These are phyloP conservation scores for Cutaneotrichosporon sp. DNA, from an alignment of 1,284 basidiomycete species.

Conservation along the genomic window DNA sequence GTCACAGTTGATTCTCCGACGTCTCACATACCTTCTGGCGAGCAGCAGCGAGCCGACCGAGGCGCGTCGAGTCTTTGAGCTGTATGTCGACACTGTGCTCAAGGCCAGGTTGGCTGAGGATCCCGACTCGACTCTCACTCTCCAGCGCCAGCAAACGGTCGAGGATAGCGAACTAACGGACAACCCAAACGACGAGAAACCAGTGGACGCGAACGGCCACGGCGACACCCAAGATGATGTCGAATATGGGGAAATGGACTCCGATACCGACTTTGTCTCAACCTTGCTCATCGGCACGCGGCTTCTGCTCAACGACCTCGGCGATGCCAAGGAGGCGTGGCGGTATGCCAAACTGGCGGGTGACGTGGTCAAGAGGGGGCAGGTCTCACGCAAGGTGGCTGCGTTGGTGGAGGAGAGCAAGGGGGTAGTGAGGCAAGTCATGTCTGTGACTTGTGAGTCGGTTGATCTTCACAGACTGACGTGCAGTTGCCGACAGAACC, in stretches of 20 bases:
- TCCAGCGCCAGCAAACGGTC: slow-evolving; percentile 28
- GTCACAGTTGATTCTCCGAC: slow-evolving; percentile 72
- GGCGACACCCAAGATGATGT: slow-evolving; percentile 18
- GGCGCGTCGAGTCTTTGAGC: slow-evolving; percentile 66
- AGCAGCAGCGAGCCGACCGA: slow-evolving; percentile 61
- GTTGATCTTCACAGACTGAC: no score
- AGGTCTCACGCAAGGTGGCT: slow-evolving; percentile 12
- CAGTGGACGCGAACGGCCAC: slow-evolving; percentile 19
- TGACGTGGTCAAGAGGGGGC: slow-evolving; percentile 28
- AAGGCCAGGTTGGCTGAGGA: slow-evolving; percentile 65
- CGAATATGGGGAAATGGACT: slow-evolving; percentile 41
- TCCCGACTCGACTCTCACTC: slow-evolving; percentile 45
- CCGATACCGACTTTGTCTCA: slow-evolving; percentile 69
- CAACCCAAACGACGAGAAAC: slow-evolving; percentile 18
- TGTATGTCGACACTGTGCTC: slow-evolving; percentile 78
- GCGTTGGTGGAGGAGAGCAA: slow-evolving; percentile 43
- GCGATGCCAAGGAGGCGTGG: slow-evolving; percentile 46
- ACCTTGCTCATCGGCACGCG: slow-evolving; percentile 66
- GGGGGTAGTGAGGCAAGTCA: slow-evolving; percentile 46
- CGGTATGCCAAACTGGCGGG: slow-evolving; percentile 42
- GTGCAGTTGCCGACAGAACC: slow-evolving; percentile 60
- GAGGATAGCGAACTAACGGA: slow-evolving; percentile 18
- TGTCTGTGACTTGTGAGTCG: slow-evolving; percentile 39
- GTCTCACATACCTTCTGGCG: slow-evolving; percentile 69
- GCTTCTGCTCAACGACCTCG: slow-evolving; percentile 58